Percentiles rank a stretch among this genome's conserved stretches.
phyloP scores from a whole-genome alignment of 2,329 filamentous ascomycete genomes.

The Pseudogymnoascus sp. region DNA sequence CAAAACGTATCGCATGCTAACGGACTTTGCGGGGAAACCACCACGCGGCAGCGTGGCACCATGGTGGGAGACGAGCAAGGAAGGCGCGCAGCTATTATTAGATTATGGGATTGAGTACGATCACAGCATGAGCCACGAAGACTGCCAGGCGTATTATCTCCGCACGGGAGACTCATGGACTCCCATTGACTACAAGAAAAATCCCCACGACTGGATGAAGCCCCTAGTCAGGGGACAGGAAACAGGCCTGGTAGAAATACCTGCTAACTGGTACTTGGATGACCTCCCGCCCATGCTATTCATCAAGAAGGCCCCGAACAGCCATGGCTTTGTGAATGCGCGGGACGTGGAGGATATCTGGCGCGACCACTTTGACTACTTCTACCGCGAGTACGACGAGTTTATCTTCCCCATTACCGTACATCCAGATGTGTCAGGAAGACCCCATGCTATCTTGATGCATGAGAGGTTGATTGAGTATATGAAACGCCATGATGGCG shows the following conservation, averaged over 20 bases:
- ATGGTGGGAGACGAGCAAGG: slow-evolving; percentile 66
- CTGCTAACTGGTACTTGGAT: slow-evolving; percentile 53
- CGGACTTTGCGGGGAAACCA: slow-evolving; percentile 63
- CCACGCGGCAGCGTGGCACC: slow-evolving; percentile 67
- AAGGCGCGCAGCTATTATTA: slow-evolving; percentile 58
- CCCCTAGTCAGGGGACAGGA: slow-evolving; percentile 51
- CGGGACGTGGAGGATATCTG: slow-evolving; percentile 59
- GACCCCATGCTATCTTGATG: slow-evolving; percentile 67
- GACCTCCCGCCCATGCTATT: slow-evolving; percentile 66
- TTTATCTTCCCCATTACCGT: slow-evolving; percentile 74
- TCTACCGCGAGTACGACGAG: slow-evolving; percentile 69
- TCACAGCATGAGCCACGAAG: slow-evolving; percentile 59
- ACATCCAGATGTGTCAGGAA: slow-evolving; percentile 65
- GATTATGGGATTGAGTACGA: slow-evolving; percentile 65
- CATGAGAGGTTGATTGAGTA: slow-evolving; percentile 68
- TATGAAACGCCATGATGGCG: slow-evolving; percentile 54
- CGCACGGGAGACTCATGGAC: slow-evolving; percentile 59
- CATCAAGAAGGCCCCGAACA: slow-evolving; percentile 58
- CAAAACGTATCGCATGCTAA: slow-evolving; percentile 65
- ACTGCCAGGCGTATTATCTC: slow-evolving; percentile 58
- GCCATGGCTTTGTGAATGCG: slow-evolving; percentile 49
- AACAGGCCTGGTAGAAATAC: slow-evolving; percentile 61
- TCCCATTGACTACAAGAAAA: slow-evolving; percentile 59
- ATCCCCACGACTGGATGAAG: slow-evolving; percentile 60
- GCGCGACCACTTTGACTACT: slow-evolving; percentile 64